Evolutionary conservation across 768 basidiomycete genomes (phyloP), one percentile per base, ranked within the genome.

Genomic region (Kwoniella botswanensis): DNA sequence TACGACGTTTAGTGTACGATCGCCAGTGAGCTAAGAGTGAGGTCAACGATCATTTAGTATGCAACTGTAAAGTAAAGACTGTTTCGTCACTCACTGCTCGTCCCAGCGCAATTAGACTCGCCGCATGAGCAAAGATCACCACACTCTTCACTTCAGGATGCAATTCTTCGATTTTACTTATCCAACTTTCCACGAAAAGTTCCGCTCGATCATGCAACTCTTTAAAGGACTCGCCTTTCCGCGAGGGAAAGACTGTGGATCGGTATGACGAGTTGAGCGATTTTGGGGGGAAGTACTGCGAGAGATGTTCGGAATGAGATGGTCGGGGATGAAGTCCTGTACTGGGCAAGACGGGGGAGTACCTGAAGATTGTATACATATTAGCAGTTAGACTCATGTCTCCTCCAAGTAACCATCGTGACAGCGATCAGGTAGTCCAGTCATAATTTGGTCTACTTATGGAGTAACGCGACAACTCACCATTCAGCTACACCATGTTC

Each of bases 401-500:
- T 35, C 35, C 35, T 35, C 35, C 1, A 35, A 35, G 35, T 35
- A 35, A 7, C 7, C 35, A 6, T 35, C 7, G 5, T 9, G 35
- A 35, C 6, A 35, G 35, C 35, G 35, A 35, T 35, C 0, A 35
- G 35, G 7, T 9, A 35, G 6, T 35, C 35, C 35, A 35, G 6
- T 35, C 35, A 35, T 35, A 35, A 35, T 35, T 35, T 35, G 35
- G 35, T 35, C 35, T 35, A 35, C 7, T 1, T 35, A 35, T 35
- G 0, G 7, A 35, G 35, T 35, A 35, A 35, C 35, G 35, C 35
- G 35, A 35, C 6, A 7, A 76, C 78, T 71, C 26, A 84, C 82
- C 83, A 84, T 63, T 84, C 83, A 62, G 62, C 58, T 1, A 81
- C 76, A 42, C 83, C 83, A 72, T 82, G 82, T 55, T 84, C 83